Base-by-base conservation (phyloP, 257 asterid genomes). In the Solanum chilense region DNA sequence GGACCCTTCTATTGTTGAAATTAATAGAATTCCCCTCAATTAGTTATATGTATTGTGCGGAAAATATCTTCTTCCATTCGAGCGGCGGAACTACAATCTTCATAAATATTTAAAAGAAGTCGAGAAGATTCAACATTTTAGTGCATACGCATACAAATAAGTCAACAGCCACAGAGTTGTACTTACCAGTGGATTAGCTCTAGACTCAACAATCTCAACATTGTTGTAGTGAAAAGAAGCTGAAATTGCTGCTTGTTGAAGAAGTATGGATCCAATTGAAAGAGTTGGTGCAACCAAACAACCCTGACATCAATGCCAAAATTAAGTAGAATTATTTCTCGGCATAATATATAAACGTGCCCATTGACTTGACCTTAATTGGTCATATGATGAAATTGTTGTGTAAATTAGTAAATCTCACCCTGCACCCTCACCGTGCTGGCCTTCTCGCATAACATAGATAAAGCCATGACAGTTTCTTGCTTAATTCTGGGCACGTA, bases 161-260 rank as follows among this genome's bases (percentile, higher is more conserved):
- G 12, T 56, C 64, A 56, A 56, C 64, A 20, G 64, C 25, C 25
- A 76, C n/a, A 14, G 83, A 37, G 83, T 45, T 9, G 85, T 80
- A 86, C 92, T 88, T 88, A 96, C 99, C 87, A 90, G 92, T 7
- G 91, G 56, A 86, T 74, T 87, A 9, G 96, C 87, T 89, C 91
- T 93, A 21, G 98, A 96, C 90, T 96, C 99, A 64, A 96, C 96
- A 76, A 96, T 94, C 88, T 96, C 98, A 2, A 95, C 96, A 85
- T 91, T 95, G 89, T 93, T 93, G 90, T 91, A 96, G 89, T 96
- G 99, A 88, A 94, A 96, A 70, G 99, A 94, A 85, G 99, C 99
- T 78, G 98, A 90, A 89, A 96, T 96, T 47, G 96, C 98, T 84
- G 98, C 98, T 93, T 96, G 98, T 87, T 96, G 99, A 16, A 95